Conservation (phyloP, 768 basidiomycete genomes). For the Boletellus sp. region DNA sequence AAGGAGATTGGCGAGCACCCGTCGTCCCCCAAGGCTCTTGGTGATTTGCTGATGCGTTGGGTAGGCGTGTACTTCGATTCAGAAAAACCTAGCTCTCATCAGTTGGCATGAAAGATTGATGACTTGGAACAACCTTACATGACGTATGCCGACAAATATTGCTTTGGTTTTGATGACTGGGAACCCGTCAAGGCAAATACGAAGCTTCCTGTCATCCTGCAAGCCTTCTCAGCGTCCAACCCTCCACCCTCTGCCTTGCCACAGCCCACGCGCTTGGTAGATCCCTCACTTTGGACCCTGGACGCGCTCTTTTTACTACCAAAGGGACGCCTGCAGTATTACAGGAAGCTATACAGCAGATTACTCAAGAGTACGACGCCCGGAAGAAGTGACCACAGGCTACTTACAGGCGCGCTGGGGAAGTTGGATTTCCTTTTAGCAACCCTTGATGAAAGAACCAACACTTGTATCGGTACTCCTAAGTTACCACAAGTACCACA, state of each 20-base stretch:
- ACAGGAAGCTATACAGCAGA: constrained; percentile 83
- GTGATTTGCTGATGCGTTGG: constrained; percentile 97
- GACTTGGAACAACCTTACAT: constrained; percentile 87
- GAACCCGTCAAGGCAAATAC: constrained; percentile 73
- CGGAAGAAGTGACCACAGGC: constrained; percentile 80
- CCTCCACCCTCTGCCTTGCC: constrained; percentile 51
- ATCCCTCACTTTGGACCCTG: constrained; percentile 66
- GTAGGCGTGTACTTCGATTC: constrained; percentile 43
- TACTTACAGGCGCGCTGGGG: constrained; percentile 77
- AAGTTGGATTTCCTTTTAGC: constrained; percentile 72
- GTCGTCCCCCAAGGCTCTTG: constrained; percentile 87
- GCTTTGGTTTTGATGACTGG: constrained; percentile 80
- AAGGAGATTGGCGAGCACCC: constrained; percentile 93
- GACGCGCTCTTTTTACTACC: constrained; percentile 89
- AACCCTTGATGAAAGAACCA: constrained; percentile 58
- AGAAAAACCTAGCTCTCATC: constrained; percentile 19
- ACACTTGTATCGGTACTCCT: constrained; percentile 27
- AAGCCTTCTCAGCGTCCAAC: constrained; percentile 59
- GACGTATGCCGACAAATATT: constrained; percentile 69
- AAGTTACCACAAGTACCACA: not conserved
- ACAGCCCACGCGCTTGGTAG: constrained; percentile 32
- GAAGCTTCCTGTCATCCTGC: constrained; percentile 64
- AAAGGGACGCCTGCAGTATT: constrained; percentile 80
- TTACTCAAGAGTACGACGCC: constrained; percentile 83
- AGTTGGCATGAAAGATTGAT: constrained; percentile 68